These are phyloP conservation scores for Exophiala mesophila DNA, from an alignment of 2,329 filamentous ascomycete species.

Conservation along the genomic window DNA sequence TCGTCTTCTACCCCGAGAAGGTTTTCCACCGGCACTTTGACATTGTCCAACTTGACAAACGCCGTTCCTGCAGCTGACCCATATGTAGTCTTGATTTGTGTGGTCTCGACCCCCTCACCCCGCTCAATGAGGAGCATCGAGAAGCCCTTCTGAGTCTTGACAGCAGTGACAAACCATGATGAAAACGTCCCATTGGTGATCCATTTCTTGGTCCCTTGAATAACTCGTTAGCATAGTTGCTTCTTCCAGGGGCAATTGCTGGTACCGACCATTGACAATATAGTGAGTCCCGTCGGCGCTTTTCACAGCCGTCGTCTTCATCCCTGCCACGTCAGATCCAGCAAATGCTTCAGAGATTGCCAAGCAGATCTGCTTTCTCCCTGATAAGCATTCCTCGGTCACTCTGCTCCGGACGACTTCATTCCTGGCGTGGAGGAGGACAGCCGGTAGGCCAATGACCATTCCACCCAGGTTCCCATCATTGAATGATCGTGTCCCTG, in stretches of 20 bases:
- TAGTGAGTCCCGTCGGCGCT: slow-evolving; percentile 45
- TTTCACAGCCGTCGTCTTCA: slow-evolving; percentile 55
- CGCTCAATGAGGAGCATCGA: slow-evolving; percentile 63
- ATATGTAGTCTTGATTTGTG: slow-evolving; percentile 61
- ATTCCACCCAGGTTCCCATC: slow-evolving; percentile 51
- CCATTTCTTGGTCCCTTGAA: slow-evolving; percentile 95
- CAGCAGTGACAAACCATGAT: slow-evolving; percentile 92
- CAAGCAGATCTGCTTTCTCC: slow-evolving; percentile 64
- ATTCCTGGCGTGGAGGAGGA: slow-evolving; percentile 60
- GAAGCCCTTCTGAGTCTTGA: slow-evolving; percentile 66
- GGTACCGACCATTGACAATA: slow-evolving; percentile 71
- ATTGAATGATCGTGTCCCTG: slow-evolving; percentile 37
- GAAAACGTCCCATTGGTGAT: slow-evolving; percentile 98
- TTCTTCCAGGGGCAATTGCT: no score
- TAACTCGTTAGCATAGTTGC: no score
- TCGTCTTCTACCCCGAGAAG: slow-evolving; percentile 59
- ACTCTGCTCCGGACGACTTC: slow-evolving; percentile 57
- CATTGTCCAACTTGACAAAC: slow-evolving; percentile 68
- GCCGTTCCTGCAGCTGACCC: slow-evolving; percentile 65
- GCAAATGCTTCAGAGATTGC: slow-evolving; percentile 67
- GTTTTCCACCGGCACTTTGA: slow-evolving; percentile 81
- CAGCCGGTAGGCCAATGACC: slow-evolving; percentile 54
- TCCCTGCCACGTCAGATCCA: slow-evolving; percentile 60
- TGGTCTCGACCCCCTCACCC: slow-evolving; percentile 61
- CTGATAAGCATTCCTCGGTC: slow-evolving; percentile 61